Evolutionary conservation across 495 filamentous ascomycete genomes (phyloP).

Genomic region (Penicillium dipodomyicola): DNA sequence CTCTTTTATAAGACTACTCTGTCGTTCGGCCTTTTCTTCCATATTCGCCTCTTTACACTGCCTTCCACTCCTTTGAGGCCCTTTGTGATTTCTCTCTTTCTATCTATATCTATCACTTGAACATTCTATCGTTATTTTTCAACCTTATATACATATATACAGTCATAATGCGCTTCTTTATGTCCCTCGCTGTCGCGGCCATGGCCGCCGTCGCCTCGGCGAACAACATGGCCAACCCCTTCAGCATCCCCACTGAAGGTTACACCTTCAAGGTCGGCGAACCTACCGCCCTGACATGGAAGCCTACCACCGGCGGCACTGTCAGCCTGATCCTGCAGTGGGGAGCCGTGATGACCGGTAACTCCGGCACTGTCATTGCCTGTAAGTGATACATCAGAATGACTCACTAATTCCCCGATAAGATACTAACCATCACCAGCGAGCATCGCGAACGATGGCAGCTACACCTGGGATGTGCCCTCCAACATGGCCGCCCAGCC

Average conservation of each 20-base stretch:
- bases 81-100: conserved; percentile 15
- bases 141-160: background rate
- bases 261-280: conserved; percentile 50
- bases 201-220: conserved; percentile 41
- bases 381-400: conserved; percentile 40
- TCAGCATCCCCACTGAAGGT: conserved; percentile 49
- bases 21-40: background rate
- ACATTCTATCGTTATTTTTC: conserved; percentile 11
- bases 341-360: conserved; percentile 45
- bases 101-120: conserved; percentile 3
- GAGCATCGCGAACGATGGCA: conserved; percentile 55
- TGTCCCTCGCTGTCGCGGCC: conserved; percentile 39
- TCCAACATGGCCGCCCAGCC: conserved; percentile 39
- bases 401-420: background rate
- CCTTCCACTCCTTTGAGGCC: conserved; percentile 14
- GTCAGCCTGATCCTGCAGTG: conserved; percentile 54
- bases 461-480: conserved; percentile 54
- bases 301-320: conserved; percentile 50
- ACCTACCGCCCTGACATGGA: conserved; percentile 54
- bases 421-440: conserved; percentile 36
- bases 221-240: conserved; percentile 46
- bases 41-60: conserved; percentile 12
- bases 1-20: background rate
- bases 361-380: conserved; percentile 47
- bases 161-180: conserved; percentile 45